phyloP scores from a whole-genome alignment of 176 grass and related monocot species.

The Ensete ventricosum region DNA sequence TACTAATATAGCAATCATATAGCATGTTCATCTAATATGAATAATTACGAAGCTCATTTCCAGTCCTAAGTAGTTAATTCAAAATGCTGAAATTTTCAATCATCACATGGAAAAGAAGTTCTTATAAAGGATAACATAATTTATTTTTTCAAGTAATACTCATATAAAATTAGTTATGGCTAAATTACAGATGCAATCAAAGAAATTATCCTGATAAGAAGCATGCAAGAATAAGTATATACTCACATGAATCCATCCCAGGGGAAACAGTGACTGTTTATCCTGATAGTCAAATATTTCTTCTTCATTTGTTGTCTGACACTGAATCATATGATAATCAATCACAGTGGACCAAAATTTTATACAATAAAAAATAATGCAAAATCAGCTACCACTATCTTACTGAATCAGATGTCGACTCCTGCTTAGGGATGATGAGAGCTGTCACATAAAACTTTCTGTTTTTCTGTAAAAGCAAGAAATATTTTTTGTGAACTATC shows the following conservation, averaged over 20 bases:
- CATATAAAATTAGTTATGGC: background rate
- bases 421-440: constrained; percentile 48
- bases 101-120: background rate
- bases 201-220: background rate
- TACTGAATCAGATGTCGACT: constrained; percentile 41
- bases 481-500: background rate
- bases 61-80: background rate
- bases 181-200: background rate
- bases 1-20: too few relatives aligned
- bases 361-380: background rate
- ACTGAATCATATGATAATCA: constrained; percentile 14
- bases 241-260: constrained; percentile 56
- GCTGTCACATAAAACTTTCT: constrained; percentile 50
- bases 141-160: background rate
- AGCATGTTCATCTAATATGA: too few relatives aligned
- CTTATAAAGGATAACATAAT: background rate
- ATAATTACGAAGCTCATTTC: background rate
- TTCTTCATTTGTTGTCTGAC: constrained; percentile 56
- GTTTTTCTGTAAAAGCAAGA: constrained; percentile 46
- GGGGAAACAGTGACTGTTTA: constrained; percentile 50
- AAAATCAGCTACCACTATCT: constrained; percentile 3
- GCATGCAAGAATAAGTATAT: background rate
- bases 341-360: constrained; percentile 11
- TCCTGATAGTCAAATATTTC: constrained; percentile 55
- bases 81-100: background rate